A percentile compares a stretch with the other conserved stretches of the same genome.
Evolutionary conservation across 352 stramenopile species (phyloP).

Genomic region (Phytophthora boehmeriae): DNA sequence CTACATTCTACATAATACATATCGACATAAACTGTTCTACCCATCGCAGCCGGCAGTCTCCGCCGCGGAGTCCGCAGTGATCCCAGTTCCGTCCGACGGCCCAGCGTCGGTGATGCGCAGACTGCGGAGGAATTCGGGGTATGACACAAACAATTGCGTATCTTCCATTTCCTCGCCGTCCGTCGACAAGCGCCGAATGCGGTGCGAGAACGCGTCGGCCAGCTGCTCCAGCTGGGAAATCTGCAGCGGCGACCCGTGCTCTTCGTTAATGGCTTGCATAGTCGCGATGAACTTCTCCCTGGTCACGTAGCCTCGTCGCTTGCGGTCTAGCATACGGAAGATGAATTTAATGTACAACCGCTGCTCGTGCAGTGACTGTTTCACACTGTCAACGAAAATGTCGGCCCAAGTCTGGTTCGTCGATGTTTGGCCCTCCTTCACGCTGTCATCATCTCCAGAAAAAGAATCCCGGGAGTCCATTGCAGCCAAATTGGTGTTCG

Average conservation of each 20-base stretch:
- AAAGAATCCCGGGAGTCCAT: constrained; percentile 30
- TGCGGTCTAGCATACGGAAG: constrained; percentile 79
- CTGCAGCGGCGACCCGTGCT: constrained; percentile 64
- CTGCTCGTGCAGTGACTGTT: constrained; percentile 79
- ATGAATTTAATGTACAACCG: constrained; percentile 83
- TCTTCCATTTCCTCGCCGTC: constrained; percentile 32
- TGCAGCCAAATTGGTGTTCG: constrained; percentile 47
- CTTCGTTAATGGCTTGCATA: constrained; percentile 80
- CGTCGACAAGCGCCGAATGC: constrained; percentile 29
- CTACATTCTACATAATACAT: no score
- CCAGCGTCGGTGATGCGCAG: constrained; percentile 67
- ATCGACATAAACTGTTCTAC: background rate
- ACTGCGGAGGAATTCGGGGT: constrained; percentile 73
- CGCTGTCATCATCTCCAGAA: constrained; percentile 37
- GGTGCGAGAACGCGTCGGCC: constrained; percentile 60
- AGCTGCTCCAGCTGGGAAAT: constrained; percentile 69
- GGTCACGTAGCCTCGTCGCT: constrained; percentile 63
- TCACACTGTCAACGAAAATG: constrained; percentile 70
- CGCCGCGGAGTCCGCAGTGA: no score
- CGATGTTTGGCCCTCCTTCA: constrained; percentile 30
- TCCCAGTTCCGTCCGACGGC: constrained; percentile 17
- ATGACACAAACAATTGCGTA: constrained; percentile 55
- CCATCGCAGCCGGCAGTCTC: constrained; percentile 12
- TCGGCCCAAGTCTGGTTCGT: constrained; percentile 68
- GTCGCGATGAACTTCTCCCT: constrained; percentile 75